Base-by-base conservation (phyloP, 2,329 filamentous ascomycete genomes). In the Curvularia eragrostidis region DNA sequence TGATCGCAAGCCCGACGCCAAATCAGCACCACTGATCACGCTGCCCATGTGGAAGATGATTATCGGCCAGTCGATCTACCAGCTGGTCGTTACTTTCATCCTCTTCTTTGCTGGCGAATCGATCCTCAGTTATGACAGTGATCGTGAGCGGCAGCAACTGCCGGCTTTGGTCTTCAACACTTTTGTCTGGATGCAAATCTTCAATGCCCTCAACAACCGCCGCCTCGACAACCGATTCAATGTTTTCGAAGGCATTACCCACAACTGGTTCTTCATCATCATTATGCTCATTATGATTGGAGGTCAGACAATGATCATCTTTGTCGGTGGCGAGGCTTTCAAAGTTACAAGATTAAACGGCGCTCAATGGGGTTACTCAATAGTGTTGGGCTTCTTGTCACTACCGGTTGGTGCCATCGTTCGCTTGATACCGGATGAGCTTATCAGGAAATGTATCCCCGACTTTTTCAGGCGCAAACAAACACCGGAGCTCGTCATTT, bases 171-270 rank as follows among this genome's bases (percentile, higher is more conserved):
- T 98, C 7, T 98, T 98, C 84, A 98, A 98, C 81, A 95, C 92
- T 0, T 98, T 98, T 74, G 94, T 97, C 52, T 98, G 94, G 94
- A 97, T 98, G 93, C 94, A 98, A 70, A 96, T 98, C 68, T 98
- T 98, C 82, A 98, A 98, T 78, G 90, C 96, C 74, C 91, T 96
- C 85, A 98, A 98, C 81, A 97, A 96, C 79, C 91, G 94, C 58
- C 91, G 94, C 12, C 83, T 98, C 53, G 94, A 98, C 77, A 98
- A 98, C 78, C 86, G 88, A 54, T 93, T 97, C 83, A 98, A 98
- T 78, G 93, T 98, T 62, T 94, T 98, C 60, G 94, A 97, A 74
- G 92, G 92, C 53, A 85, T 98, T 58, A 84, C 84, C 24, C 86
- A 86, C 73, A 98, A 98, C 76, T 90, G 84, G 79, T 96, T 96